These are phyloP conservation scores for Neodidymelliopsis sp. DNA, from an alignment of 2,329 filamentous ascomycete species.

Conservation along the genomic window DNA sequence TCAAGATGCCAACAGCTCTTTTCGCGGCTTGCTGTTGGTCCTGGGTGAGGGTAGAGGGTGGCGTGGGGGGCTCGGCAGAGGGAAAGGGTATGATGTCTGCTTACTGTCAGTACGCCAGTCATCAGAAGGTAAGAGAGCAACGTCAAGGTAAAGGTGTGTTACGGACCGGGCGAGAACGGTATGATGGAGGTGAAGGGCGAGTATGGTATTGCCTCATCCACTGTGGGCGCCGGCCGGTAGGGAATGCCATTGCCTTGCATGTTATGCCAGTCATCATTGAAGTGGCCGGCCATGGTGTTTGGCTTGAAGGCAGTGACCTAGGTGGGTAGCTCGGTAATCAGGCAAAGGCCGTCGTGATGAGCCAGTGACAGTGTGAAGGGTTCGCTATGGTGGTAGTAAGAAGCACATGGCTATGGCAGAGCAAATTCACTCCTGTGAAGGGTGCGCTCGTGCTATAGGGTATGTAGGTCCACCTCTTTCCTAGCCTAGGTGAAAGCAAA, in stretches of 20 bases:
- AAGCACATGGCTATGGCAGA: slow-evolving; percentile 25
- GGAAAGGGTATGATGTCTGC: slow-evolving; percentile 57
- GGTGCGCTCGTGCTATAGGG: slow-evolving; percentile 11
- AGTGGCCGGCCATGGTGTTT: slow-evolving; percentile 33
- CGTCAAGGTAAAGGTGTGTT: slow-evolving; percentile 25
- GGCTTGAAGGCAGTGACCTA: not conserved
- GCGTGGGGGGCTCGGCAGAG: slow-evolving; percentile 50
- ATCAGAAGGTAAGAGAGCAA: slow-evolving; percentile 27
- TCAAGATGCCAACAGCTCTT: slow-evolving; percentile 70
- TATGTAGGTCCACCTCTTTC: slow-evolving; percentile 6
- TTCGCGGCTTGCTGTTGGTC: slow-evolving; percentile 60
- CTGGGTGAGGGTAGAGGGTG: slow-evolving; percentile 45
- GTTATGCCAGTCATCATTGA: slow-evolving; percentile 42
- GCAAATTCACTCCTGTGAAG: slow-evolving; percentile 8
- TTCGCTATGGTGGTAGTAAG: slow-evolving; percentile 20
- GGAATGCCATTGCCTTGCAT: slow-evolving; percentile 44
- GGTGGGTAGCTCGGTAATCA: slow-evolving; percentile 5
- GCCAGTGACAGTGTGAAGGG: not conserved
- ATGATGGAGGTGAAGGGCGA: slow-evolving; percentile 82
- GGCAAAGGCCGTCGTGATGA: slow-evolving; percentile 4
- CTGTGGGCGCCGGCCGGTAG: slow-evolving; percentile 56
- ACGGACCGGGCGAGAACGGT: slow-evolving; percentile 76
- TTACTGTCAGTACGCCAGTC: slow-evolving; percentile 24
- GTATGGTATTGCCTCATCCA: slow-evolving; percentile 81
- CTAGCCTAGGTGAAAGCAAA: not conserved